Base-by-base conservation (phyloP, 805 yeast genomes). In the Candida takata region DNA sequence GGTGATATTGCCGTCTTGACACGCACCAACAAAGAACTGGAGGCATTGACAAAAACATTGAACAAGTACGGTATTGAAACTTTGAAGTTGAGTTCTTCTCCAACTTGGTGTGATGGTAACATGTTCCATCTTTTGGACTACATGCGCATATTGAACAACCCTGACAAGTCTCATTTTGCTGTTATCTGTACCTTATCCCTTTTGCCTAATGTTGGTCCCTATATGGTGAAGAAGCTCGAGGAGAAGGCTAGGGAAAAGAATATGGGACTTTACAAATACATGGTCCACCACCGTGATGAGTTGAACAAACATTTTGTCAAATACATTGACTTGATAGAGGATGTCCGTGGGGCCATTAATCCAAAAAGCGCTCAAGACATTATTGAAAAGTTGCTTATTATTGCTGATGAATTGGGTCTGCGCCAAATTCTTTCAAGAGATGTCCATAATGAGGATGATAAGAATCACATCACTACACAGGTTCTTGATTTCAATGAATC, bases 1-100 rank as follows among this genome's bases (percentile, higher is more conserved):
- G 54, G 60, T 7, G 80, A 80, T 49, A 64, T 79, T 48, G 70
- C 74, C 0, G 55, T 80, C 4, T 48, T 80, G 21, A 61, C 77
- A 0, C 59, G 72, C 34, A 65, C 80, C 0, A 79, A 80, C 47
- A 55, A 55, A 12, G 75, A 73, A 33, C 49, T 77, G 7, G 62
- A 65, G 10, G 43, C 54, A 0, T 51, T 74, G 1, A 58, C 57
- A 20, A 57, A 55, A 14, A 52, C 60, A 21, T 55, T 79, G 18
- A 56, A 58, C 11, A 43, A 47, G 13, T 61, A 63, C 40, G 74
- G 69, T 3, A 54, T 74, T n/a, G 62, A 62, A 4, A 55, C 58
- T 29, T 57, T 62, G 26, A 71, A 66, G 42, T 54, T 74, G 17
- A 61, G 69, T 1, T 56, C 70, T 12, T 60, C 67, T 4, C 74